Percentiles rank a stretch among this genome's conserved stretches.
These are phyloP conservation scores for Mucor indicus DNA, from an alignment of 371 early-diverging fungal genomes.

Conservation along the genomic window DNA sequence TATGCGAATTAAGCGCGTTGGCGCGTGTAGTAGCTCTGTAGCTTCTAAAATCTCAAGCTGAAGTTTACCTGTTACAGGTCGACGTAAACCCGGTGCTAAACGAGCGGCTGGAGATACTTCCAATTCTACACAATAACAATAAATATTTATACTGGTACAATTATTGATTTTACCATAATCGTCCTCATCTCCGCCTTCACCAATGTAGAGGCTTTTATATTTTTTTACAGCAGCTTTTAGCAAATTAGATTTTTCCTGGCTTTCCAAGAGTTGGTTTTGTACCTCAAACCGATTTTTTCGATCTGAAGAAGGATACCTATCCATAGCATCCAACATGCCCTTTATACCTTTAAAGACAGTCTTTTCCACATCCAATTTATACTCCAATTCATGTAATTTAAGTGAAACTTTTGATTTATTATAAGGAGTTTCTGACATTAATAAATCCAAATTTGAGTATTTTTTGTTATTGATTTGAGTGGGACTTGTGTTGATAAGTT, in stretches of 20 bases:
- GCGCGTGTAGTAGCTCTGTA: slow-evolving; percentile 64
- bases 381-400: slow-evolving; percentile 80
- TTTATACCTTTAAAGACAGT: slow-evolving; percentile 76
- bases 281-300: slow-evolving; percentile 63
- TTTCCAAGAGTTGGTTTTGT: slow-evolving; percentile 66
- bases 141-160: slow-evolving; percentile 77
- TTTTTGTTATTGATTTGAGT: slow-evolving; percentile 21
- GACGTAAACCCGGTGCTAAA: slow-evolving; percentile 65
- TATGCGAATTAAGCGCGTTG: slow-evolving; percentile 50
- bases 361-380: slow-evolving; percentile 87
- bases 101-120: slow-evolving; percentile 41
- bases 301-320: slow-evolving; percentile 36
- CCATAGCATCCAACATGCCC: slow-evolving; percentile 51
- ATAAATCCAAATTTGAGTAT: slow-evolving; percentile 61
- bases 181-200: slow-evolving; percentile 71
- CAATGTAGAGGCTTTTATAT: slow-evolving; percentile 81
- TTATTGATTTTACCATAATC: slow-evolving; percentile 60
- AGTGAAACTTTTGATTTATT: slow-evolving; percentile 85
- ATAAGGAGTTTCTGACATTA: slow-evolving; percentile 73
- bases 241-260: slow-evolving; percentile 75
- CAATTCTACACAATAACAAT: slow-evolving; percentile 47
- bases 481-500: too few relatives aligned
- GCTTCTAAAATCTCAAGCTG: slow-evolving; percentile 66
- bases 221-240: slow-evolving; percentile 77
- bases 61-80: slow-evolving; percentile 73